These are phyloP conservation scores for Ormosia emarginata DNA, from an alignment of 306 rosid species.

Conservation along the genomic window DNA sequence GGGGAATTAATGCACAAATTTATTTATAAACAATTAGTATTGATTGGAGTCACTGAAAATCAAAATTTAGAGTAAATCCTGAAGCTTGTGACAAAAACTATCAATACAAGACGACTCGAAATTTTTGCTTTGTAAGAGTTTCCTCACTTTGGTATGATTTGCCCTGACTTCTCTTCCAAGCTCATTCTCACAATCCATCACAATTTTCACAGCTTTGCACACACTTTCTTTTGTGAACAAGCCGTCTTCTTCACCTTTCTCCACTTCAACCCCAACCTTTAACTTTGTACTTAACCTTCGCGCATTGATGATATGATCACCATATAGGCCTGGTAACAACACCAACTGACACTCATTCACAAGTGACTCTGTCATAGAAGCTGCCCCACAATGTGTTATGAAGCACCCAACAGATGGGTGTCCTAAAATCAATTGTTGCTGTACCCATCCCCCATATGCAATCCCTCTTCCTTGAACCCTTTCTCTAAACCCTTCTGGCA, in stretches of 20 bases:
- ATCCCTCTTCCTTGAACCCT: constrained; percentile 23
- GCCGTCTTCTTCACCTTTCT: constrained; percentile 56
- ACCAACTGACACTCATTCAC: constrained; percentile 47
- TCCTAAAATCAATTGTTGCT: constrained; percentile 41
- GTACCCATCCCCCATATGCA: constrained; percentile 51
- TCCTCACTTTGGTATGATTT: constrained; percentile 38
- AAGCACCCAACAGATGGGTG: constrained; percentile 66
- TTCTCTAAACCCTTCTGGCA: constrained; percentile 17
- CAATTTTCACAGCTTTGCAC: constrained; percentile 33
- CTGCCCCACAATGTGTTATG: constrained; percentile 65
- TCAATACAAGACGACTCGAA: constrained; percentile 17
- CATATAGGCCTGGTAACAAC: constrained; percentile 28
- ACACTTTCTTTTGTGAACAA: constrained; percentile 44
- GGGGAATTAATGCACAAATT: too few species aligned
- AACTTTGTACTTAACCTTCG: constrained; percentile 21
- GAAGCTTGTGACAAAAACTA: constrained; percentile 11
- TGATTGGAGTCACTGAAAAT: not conserved
- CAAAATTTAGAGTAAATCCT: not conserved
- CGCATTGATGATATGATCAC: constrained; percentile 42
- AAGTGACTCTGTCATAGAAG: constrained; percentile 44
- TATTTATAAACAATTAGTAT: too few species aligned
- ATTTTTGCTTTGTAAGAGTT: not conserved
- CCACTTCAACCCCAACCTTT: constrained; percentile 51
- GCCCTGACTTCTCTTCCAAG: constrained; percentile 31
- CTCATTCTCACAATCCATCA: constrained; percentile 47